A percentile compares a stretch with the other conserved stretches of the same genome.
These are phyloP conservation scores for Kwoniella botswanensis DNA, from an alignment of 768 basidiomycete species.

Conservation along the genomic window DNA sequence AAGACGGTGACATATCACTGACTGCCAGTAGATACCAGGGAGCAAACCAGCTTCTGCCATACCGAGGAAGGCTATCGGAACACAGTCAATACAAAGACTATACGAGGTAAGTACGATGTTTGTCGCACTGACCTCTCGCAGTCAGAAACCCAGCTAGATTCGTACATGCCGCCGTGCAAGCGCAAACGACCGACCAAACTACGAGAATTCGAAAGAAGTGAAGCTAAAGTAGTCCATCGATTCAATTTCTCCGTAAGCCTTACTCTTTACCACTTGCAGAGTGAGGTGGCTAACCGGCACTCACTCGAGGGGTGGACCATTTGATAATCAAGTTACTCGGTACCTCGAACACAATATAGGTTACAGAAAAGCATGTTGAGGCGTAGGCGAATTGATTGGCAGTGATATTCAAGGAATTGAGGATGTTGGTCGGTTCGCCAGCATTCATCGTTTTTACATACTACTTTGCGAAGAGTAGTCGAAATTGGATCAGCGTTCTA, in stretches of 20 bases:
- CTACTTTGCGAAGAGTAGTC: neutral
- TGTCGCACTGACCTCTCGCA: neutral
- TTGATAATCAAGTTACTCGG: slow-evolving; percentile 40
- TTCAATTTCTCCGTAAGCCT: no score
- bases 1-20: neutral
- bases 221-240: neutral
- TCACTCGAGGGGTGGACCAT: slow-evolving; percentile 38
- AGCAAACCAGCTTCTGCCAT: slow-evolving; percentile 33
- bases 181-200: slow-evolving; percentile 3
- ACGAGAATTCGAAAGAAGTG: slow-evolving; percentile 13
- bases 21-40: slow-evolving; percentile 38
- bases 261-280: neutral
- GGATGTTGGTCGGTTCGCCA: slow-evolving; percentile 35
- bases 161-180: slow-evolving; percentile 3
- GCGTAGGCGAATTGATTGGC: slow-evolving; percentile 34
- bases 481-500: no score
- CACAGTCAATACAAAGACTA: no score
- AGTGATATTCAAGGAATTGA: slow-evolving; percentile 34
- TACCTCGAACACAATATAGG: slow-evolving; percentile 38
- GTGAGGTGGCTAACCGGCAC: neutral
- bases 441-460: slow-evolving; percentile 33
- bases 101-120: no score
- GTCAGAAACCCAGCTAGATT: neutral
- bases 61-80: slow-evolving; percentile 26
- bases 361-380: slow-evolving; percentile 33